Evolutionary conservation across 2,329 filamentous ascomycete genomes (phyloP), one percentile per base, ranked within the genome.

Genomic region (Rutstroemia sp.): DNA sequence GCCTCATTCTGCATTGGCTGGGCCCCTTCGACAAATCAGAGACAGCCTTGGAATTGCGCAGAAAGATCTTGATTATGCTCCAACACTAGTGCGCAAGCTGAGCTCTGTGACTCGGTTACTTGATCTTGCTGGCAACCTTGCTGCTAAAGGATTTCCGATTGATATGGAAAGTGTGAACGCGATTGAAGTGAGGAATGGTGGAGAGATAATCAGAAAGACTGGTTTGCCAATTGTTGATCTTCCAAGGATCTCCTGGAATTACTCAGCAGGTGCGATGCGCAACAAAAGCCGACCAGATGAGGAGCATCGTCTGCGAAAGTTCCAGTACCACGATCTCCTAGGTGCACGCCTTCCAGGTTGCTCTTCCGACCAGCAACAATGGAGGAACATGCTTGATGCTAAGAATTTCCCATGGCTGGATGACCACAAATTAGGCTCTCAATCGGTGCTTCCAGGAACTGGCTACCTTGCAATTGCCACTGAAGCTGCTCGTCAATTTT

Each of bases 241-340:
- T 1, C 77, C 77, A 0, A 56, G 63, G 0, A 79, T 79, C 54
- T 70, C 73, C 0, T 80, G 77, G 74, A 74, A 79, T 45, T 76
- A 79, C 60, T 70, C 50, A 16, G 50, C 39, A 1, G 50, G 39
- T 3, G 50, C 42, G 9, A 23, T 46, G 23, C 30, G 39, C 10
- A 23, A 46, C 8, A 37, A 52, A 12, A 52, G 45, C 14, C 70
- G 2, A 70, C 71, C 25, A 56, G 60, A 0, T 78, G 79, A 62
- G 80, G 78, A 78, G 71, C 75, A 58, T 78, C 81, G 58, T 76
- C 76, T 1, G 73, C 76, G 46, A 63, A 76, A 4, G 75, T 75
- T 23, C 61, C 66, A 14, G 70, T 73, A n/a, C 73, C 73, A 76
- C 48, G 78, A 81, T 54, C 71, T 81, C 1, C 75, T 81, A 27